Evolutionary conservation across 805 yeast genomes (phyloP).

Genomic region (Priceomyces fermenticarens): DNA sequence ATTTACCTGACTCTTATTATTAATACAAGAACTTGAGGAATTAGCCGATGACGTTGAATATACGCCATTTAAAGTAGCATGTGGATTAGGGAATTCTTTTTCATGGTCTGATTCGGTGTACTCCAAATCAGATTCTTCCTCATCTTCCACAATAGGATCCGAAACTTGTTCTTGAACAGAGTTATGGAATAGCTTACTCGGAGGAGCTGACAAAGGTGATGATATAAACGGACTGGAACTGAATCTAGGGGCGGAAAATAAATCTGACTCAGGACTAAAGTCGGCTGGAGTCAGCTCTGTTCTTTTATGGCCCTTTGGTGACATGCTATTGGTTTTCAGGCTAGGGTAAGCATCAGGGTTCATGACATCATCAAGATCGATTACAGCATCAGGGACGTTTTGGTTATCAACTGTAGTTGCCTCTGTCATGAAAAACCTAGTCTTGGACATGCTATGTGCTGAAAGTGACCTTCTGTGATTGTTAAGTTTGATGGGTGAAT

Average conservation of each 20-base stretch:
- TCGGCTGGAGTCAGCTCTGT: constrained; percentile 21
- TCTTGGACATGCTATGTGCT: constrained; percentile 14
- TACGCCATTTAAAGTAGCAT: constrained; percentile 16
- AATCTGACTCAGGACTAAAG: constrained; percentile 21
- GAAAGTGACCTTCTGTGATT: constrained; percentile 20
- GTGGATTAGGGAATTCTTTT: constrained; percentile 22
- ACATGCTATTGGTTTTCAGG: not conserved
- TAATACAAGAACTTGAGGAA: constrained; percentile 31
- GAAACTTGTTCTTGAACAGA: constrained; percentile 30
- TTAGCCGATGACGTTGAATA: constrained; percentile 30
- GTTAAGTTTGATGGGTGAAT: constrained; percentile 30
- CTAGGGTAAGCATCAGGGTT: constrained; percentile 24
- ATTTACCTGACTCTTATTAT: constrained; percentile 1
- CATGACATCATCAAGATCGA: constrained; percentile 38
- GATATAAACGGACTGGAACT: constrained; percentile 13
- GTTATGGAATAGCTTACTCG: constrained; percentile 22
- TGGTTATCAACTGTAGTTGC: constrained; percentile 24
- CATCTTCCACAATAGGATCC: constrained; percentile 18
- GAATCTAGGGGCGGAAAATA: constrained; percentile 28
- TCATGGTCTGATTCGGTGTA: constrained; percentile 9
- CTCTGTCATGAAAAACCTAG: constrained; percentile 27
- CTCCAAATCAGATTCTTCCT: constrained; percentile 8
- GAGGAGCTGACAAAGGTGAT: constrained; percentile 16
- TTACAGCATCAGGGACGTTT: constrained; percentile 37
- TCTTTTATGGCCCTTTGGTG: constrained; percentile 11